Conservation (phyloP, 129 eudicot species). For the Erigeron canadensis region DNA sequence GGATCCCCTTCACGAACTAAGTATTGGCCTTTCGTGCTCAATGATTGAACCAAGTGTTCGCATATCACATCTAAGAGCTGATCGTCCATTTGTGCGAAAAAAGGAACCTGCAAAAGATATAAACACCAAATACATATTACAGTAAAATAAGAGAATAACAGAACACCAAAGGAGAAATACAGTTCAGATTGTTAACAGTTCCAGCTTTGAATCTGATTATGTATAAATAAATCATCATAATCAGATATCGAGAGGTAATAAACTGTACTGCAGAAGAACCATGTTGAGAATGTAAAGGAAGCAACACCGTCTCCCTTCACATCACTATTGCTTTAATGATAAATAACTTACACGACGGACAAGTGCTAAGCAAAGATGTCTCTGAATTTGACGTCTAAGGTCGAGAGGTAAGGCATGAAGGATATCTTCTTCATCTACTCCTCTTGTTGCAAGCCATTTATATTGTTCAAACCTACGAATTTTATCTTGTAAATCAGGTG, state of each 20-base stretch:
- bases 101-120: slow-evolving; percentile 46
- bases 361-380: slow-evolving; percentile 69
- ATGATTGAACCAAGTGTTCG: slow-evolving; percentile 54
- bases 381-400: slow-evolving; percentile 55
- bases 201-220: too few relatives aligned
- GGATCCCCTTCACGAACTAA: slow-evolving; percentile 71
- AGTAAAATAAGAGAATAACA: neutral
- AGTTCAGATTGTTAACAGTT: too few relatives aligned
- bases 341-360: slow-evolving; percentile 62
- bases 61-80: slow-evolving; percentile 67
- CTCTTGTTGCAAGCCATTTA: slow-evolving; percentile 77
- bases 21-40: slow-evolving; percentile 60
- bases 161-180: too few relatives aligned
- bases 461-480: slow-evolving; percentile 66
- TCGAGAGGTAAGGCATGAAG: slow-evolving; percentile 57
- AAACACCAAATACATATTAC: slow-evolving; percentile 5
- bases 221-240: too few relatives aligned
- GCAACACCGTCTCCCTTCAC: too few relatives aligned
- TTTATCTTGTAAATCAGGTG: slow-evolving; percentile 62
- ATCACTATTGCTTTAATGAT: neutral
- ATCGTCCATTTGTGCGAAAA: slow-evolving; percentile 68
- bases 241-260: neutral
- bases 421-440: slow-evolving; percentile 66
- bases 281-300: too few relatives aligned
- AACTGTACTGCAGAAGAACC: too few relatives aligned